Evolutionary conservation across 2,329 filamentous ascomycete species (phyloP).

Genomic region (Colletotrichum lindemuthianum): DNA sequence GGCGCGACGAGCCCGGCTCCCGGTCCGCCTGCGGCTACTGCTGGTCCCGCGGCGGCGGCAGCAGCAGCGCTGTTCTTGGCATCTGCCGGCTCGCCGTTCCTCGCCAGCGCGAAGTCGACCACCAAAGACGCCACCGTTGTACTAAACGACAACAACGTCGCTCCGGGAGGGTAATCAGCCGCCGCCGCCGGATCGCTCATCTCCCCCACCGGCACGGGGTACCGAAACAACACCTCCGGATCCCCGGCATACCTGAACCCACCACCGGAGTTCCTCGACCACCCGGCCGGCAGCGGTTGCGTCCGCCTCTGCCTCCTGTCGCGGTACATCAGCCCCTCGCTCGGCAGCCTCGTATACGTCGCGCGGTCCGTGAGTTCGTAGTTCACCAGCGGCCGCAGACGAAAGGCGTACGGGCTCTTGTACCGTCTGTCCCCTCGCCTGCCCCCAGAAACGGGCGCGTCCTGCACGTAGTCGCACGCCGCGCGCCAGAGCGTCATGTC

Average conservation of each 20-base stretch:
- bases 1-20: constrained; percentile 13
- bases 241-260: constrained; percentile 53
- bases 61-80: constrained; percentile 40
- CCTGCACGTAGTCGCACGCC: constrained; percentile 55
- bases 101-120: constrained; percentile 48
- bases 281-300: constrained; percentile 49
- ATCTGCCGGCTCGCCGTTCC: constrained; percentile 42
- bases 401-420: constrained; percentile 49
- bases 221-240: constrained; percentile 50
- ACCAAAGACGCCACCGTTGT: constrained; percentile 52
- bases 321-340: constrained; percentile 51
- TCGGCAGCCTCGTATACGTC: constrained; percentile 47
- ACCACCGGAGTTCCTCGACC: constrained; percentile 48
- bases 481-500: constrained; percentile 55
- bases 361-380: constrained; percentile 54
- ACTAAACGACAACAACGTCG: constrained; percentile 49
- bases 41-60: neutral
- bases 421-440: constrained; percentile 48
- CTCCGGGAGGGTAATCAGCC: constrained; percentile 22
- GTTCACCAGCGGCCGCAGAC: constrained; percentile 49
- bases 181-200: constrained; percentile 11
- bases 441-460: constrained; percentile 44
- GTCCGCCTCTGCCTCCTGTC: constrained; percentile 47
- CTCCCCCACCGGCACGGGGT: constrained; percentile 48
- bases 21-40: neutral